phyloP scores from a whole-genome alignment of 495 filamentous ascomycete species.

The Lichina pygmaea region DNA sequence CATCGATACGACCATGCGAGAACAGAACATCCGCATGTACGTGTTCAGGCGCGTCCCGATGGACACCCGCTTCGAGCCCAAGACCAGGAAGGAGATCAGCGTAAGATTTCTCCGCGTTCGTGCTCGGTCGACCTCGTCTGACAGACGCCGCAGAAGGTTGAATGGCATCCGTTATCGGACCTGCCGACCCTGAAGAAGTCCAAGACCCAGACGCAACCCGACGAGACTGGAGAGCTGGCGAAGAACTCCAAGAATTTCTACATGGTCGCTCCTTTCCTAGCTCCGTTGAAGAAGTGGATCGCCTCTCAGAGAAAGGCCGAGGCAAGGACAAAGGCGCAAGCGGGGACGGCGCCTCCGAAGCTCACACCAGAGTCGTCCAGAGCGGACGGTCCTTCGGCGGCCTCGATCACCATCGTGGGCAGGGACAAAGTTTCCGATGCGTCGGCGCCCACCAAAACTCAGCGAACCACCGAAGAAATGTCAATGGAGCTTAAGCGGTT shows the following conservation, averaged over 20 bases:
- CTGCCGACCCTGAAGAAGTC: conserved; percentile 57
- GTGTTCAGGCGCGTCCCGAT: conserved; percentile 69
- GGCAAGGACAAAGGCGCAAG: background rate
- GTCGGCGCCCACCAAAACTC: conserved; percentile 1
- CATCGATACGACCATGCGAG: conserved; percentile 67
- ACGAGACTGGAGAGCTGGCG: conserved; percentile 20
- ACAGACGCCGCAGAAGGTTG: conserved; percentile 26
- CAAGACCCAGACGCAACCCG: conserved; percentile 26
- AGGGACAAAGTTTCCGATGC: conserved; percentile 6
- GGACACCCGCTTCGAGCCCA: conserved; percentile 65
- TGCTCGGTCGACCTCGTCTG: background rate
- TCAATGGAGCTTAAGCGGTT: conserved; percentile 11
- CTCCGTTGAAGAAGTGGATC: conserved; percentile 75
- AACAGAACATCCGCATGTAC: conserved; percentile 78
- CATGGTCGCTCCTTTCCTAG: conserved; percentile 88
- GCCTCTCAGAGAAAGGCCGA: conserved; percentile 38
- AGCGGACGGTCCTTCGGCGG: conserved; percentile 1
- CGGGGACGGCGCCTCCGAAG: too few relatives aligned
- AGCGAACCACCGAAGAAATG: conserved; percentile 5
- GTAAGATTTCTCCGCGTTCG: conserved; percentile 1
- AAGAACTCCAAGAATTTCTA: conserved; percentile 70
- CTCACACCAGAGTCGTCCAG: too few relatives aligned
- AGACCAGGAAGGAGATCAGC: conserved; percentile 89
- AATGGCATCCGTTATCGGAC: conserved; percentile 75
- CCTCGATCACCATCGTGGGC: background rate